Evolutionary conservation across 139 green algal species (phyloP), one percentile per base, ranked within the genome.

Genomic region (Haematococcus lacustris): DNA sequence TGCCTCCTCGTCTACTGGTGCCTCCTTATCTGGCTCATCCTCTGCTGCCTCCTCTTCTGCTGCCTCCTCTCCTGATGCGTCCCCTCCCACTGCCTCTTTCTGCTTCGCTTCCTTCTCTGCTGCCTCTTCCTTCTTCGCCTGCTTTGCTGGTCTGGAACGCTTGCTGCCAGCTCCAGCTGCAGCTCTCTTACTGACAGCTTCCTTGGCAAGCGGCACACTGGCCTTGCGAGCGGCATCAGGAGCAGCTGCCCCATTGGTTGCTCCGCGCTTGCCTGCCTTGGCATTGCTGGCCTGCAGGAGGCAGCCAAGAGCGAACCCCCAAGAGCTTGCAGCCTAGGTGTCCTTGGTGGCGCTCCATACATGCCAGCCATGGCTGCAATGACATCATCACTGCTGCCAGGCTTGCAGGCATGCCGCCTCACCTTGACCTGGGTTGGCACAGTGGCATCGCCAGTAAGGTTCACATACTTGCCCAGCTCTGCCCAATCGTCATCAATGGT

Each of bases 401-500:
- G 6, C 53, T 6, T 33, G 17, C 66, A 38, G 13, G 59, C 26
- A 9, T 33, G 32, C 64, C n/a, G 23, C 21, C 32, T 57, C 34
- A 71, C 40, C 66, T 71, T 37, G 3, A 35, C 13, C 21, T 7
- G 9, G n/a, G n/a, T n/a, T n/a, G n/a, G n/a, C n/a, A n/a, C n/a
- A n/a, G n/a, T n/a, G n/a, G n/a, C n/a, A 13, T 37, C 66, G 30
- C 66, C 32, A 26, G 32, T 71, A 23, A 71, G 17, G 66, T 41
- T 23, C 7, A 71, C 34, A 47, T 74, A 33, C 23, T 68, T 21
- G 2, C 33, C 38, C 26, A 76, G 71, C 51, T 78, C 70, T 23
- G n/a, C n/a, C n/a, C n/a, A n/a, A n/a, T 79, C 41, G 63, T 79
- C 73, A 57, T 80, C 50, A 25, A 83, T 69, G 35, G 78, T 40